Evolutionary conservation across 225 moss, liverwort and hornwort genomes (phyloP).

Genomic region (Takakia lepidozioides): DNA sequence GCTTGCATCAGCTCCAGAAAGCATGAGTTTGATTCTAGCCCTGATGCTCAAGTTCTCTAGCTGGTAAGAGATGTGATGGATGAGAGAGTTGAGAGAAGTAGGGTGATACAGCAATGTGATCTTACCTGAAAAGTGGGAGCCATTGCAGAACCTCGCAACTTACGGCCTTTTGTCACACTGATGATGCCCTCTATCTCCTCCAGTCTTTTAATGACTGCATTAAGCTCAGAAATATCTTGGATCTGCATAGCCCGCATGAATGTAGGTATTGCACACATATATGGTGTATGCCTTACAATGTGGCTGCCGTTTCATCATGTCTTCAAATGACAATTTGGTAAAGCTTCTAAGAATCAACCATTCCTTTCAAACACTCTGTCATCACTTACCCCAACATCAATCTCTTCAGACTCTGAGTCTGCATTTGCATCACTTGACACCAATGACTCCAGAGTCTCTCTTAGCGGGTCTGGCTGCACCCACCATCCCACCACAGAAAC

Average conservation of each 20-base stretch:
- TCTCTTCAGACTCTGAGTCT: constrained; percentile 1
- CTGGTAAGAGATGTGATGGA: too few species aligned
- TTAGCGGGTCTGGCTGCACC: constrained; percentile 54
- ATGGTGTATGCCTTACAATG: background rate
- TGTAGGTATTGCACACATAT: background rate
- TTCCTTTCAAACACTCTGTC: too few species aligned
- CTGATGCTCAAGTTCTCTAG: too few species aligned
- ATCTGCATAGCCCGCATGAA: constrained; percentile 17
- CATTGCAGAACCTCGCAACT: constrained; percentile 53
- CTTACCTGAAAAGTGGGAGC: constrained; percentile 74
- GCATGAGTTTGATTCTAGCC: too few species aligned
- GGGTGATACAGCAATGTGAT: too few species aligned
- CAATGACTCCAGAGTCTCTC: constrained; percentile 71
- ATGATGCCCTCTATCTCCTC: constrained; percentile 43
- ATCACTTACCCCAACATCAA: constrained; percentile 21
- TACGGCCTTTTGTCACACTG: constrained; percentile 44
- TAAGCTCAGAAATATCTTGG: constrained; percentile 35
- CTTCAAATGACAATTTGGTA: background rate
- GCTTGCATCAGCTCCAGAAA: too few species aligned
- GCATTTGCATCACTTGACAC: constrained; percentile 16
- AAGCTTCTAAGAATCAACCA: background rate
- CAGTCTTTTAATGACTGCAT: constrained; percentile 35
- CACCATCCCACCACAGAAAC: too few species aligned
- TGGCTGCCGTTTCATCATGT: background rate
- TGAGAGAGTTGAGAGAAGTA: too few species aligned